Conservation (phyloP, 805 yeast species). For the Candida arabinofermentans region DNA sequence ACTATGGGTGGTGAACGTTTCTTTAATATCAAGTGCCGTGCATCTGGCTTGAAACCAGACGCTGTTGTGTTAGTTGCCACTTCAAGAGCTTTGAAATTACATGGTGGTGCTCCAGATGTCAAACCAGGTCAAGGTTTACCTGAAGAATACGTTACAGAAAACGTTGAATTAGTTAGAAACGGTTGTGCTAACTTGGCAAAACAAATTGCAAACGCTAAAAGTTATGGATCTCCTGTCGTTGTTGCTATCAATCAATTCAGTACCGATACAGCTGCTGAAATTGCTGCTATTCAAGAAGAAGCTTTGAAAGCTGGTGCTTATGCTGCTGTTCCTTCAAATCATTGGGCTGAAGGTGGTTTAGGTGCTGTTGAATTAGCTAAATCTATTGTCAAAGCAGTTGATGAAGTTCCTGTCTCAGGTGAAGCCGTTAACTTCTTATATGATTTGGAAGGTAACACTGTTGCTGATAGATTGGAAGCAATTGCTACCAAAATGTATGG, state of each 20-base stretch:
- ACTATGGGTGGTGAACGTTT: slow-evolving; percentile 92
- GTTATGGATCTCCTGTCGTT: slow-evolving; percentile 73
- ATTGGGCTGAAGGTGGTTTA: slow-evolving; percentile 83
- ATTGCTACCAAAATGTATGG: slow-evolving; percentile 79
- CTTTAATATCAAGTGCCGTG: slow-evolving; percentile 75
- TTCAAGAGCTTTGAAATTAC: slow-evolving; percentile 77
- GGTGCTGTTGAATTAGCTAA: slow-evolving; percentile 75
- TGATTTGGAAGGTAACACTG: slow-evolving; percentile 45
- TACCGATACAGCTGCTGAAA: slow-evolving; percentile 66
- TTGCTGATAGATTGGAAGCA: slow-evolving; percentile 62
- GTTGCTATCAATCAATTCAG: slow-evolving; percentile 81
- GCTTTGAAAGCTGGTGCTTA: slow-evolving; percentile 74
- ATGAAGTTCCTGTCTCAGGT: slow-evolving; percentile 31
- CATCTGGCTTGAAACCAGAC: slow-evolving; percentile 76
- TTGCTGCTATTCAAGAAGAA: slow-evolving; percentile 61
- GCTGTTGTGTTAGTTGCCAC: slow-evolving; percentile 80
- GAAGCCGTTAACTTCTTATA: slow-evolving; percentile 47
- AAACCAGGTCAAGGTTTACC: slow-evolving; percentile 82
- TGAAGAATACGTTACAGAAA: slow-evolving; percentile 65
- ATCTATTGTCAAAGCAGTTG: slow-evolving; percentile 61
- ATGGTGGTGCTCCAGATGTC: slow-evolving; percentile 87
- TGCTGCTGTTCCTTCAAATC: slow-evolving; percentile 78
- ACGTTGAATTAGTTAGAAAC: slow-evolving; percentile 59
- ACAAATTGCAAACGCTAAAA: slow-evolving; percentile 68
- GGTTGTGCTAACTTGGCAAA: slow-evolving; percentile 77